Evolutionary conservation across 177 flowering plant species (phyloP).

Genomic region (Vitis hybrid): DNA sequence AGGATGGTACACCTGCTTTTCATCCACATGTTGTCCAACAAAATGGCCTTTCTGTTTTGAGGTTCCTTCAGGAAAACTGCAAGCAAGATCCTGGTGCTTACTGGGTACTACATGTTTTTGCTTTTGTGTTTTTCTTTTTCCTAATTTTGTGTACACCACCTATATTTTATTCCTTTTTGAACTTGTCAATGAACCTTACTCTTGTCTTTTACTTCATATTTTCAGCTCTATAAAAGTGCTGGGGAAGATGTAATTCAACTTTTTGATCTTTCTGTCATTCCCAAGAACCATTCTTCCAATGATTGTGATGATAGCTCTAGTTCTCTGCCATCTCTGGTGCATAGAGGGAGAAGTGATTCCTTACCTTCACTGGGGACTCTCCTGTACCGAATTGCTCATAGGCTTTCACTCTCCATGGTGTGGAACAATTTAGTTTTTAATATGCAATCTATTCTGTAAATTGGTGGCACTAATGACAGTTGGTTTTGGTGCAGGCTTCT

Average conservation of each 20-base stretch:
- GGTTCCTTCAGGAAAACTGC: slow-evolving; percentile 96
- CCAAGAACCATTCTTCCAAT: slow-evolving; percentile 57
- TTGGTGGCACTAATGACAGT: slow-evolving; percentile 7
- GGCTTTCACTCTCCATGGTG: slow-evolving; percentile 92
- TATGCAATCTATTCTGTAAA: neutral
- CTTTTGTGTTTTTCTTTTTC: neutral
- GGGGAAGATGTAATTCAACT: slow-evolving; percentile 96
- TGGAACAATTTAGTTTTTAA: slow-evolving; percentile 4
- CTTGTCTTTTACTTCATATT: neutral
- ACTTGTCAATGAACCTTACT: neutral
- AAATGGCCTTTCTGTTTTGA: slow-evolving; percentile 92
- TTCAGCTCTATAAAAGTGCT: slow-evolving; percentile 88
- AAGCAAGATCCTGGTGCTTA: slow-evolving; percentile 98
- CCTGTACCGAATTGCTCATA: slow-evolving; percentile 89
- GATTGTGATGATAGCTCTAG: slow-evolving; percentile 49
- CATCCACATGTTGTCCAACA: slow-evolving; percentile 97
- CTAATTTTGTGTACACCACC: neutral
- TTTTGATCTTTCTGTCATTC: slow-evolving; percentile 85
- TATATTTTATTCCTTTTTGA: neutral
- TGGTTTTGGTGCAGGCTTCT: slow-evolving; percentile 54
- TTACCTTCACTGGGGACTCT: slow-evolving; percentile 81
- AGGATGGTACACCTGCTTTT: slow-evolving; percentile 93
- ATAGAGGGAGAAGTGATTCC: slow-evolving; percentile 72
- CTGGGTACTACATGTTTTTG: slow-evolving; percentile 57
- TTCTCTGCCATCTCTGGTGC: slow-evolving; percentile 62